phyloP scores from a whole-genome alignment of 179 eudicot species.

The Silene vulgaris region DNA sequence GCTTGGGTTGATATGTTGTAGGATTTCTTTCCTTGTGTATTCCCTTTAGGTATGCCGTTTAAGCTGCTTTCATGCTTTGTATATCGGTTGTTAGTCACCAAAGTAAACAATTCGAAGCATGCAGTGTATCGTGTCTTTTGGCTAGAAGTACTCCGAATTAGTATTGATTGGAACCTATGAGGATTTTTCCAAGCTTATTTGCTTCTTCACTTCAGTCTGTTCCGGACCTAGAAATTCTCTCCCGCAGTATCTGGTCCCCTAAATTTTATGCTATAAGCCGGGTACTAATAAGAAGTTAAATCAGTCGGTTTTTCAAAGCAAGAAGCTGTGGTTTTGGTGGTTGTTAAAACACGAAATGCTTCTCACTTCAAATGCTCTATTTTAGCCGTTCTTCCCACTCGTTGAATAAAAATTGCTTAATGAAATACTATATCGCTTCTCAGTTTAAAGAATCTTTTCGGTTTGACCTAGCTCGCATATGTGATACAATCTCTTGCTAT shows the following conservation, averaged over 20 bases:
- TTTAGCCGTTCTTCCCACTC: neutral
- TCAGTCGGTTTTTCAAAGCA: neutral
- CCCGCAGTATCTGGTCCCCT: neutral
- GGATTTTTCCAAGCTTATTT: neutral
- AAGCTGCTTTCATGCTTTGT: neutral
- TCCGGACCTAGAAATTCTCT: neutral
- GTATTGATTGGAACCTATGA: too few species aligned
- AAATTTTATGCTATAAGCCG: neutral
- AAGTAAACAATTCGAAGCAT: too few species aligned
- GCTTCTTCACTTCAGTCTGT: neutral
- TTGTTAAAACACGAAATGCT: neutral
- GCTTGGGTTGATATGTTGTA: conserved; percentile 1
- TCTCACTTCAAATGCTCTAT: neutral
- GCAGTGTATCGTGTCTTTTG: too few species aligned
- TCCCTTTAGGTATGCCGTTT: neutral
- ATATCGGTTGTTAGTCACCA: neutral
- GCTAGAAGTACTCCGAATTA: too few species aligned
- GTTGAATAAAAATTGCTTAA: neutral
- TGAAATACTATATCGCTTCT: neutral
- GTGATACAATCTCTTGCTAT: conserved; percentile 11
- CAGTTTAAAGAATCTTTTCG: neutral
- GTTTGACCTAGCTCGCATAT: neutral
- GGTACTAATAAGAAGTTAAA: neutral
- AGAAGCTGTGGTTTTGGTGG: neutral
- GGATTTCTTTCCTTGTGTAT: neutral